phyloP scores from a whole-genome alignment of 1,284 basidiomycete genomes.

The Pholiota adiposa region DNA sequence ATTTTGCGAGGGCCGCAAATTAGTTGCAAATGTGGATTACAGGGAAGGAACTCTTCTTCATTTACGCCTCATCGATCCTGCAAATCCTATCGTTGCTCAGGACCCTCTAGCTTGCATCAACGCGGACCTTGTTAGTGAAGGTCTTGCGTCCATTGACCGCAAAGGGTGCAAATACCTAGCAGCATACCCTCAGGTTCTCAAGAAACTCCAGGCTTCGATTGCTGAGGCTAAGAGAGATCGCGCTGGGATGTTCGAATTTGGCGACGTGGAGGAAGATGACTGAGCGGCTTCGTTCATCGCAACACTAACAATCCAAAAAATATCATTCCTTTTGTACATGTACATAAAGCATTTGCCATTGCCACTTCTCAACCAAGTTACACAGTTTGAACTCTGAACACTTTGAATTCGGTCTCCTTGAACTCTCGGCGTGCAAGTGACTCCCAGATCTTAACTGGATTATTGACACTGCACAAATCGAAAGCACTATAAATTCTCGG shows the following conservation, averaged over 20 bases:
- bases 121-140: slow-evolving; percentile 80
- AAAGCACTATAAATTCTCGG: background rate
- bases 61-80: slow-evolving; percentile 86
- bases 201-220: slow-evolving; percentile 67
- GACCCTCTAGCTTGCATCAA: slow-evolving; percentile 84
- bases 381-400: slow-evolving; percentile 17
- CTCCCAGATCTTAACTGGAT: slow-evolving; percentile 54
- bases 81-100: slow-evolving; percentile 65
- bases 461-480: slow-evolving; percentile 37
- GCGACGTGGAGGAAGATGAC: slow-evolving; percentile 79
- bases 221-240: slow-evolving; percentile 75
- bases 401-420: background rate
- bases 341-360: too few relatives aligned
- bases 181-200: slow-evolving; percentile 72
- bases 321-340: background rate
- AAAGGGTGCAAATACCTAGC: slow-evolving; percentile 77
- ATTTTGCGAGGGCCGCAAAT: slow-evolving; percentile 85
- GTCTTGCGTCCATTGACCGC: slow-evolving; percentile 78
- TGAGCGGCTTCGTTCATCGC: slow-evolving; percentile 16
- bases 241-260: slow-evolving; percentile 87
- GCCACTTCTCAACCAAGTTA: background rate
- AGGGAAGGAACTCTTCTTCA: slow-evolving; percentile 80
- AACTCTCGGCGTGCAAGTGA: slow-evolving; percentile 36
- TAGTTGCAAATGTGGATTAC: slow-evolving; percentile 90
- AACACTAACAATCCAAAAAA: too few relatives aligned